phyloP scores from a whole-genome alignment of 371 early-diverging fungal genomes.

The Mucor circinelloides region DNA sequence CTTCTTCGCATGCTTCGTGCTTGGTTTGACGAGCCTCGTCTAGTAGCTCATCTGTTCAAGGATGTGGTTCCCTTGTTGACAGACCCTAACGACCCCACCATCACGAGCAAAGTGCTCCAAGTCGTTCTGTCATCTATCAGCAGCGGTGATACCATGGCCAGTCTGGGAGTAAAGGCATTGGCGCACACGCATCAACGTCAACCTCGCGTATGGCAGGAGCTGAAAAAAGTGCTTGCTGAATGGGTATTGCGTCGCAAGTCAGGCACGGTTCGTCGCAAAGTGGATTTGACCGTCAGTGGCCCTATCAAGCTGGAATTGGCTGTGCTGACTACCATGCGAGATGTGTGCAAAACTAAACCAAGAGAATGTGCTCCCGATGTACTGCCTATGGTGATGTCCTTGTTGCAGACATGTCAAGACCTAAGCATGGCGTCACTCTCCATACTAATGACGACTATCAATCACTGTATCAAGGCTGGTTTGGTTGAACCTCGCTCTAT shows the following conservation, averaged over 20 bases:
- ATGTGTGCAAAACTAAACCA: constrained; percentile 47
- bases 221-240: constrained; percentile 53
- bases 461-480: constrained; percentile 45
- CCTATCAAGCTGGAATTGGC: constrained; percentile 58
- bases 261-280: constrained; percentile 22
- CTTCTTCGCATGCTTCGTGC: constrained; percentile 54
- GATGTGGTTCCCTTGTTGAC: constrained; percentile 49
- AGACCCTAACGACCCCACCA: constrained; percentile 49
- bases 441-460: constrained; percentile 49
- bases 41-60: constrained; percentile 41
- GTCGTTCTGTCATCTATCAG: constrained; percentile 45
- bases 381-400: constrained; percentile 53
- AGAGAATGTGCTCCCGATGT: constrained; percentile 55
- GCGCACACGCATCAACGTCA: constrained; percentile 50
- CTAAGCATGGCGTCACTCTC: constrained; percentile 51
- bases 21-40: constrained; percentile 29
- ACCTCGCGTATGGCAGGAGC: constrained; percentile 63
- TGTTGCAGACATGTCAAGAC: constrained; percentile 53
- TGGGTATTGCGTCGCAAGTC: constrained; percentile 59
- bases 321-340: constrained; percentile 55
- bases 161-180: constrained; percentile 53
- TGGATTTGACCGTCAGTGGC: constrained; percentile 22
- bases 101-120: constrained; percentile 54
- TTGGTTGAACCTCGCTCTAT: constrained; percentile 60
- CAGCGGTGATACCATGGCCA: constrained; percentile 42